These are phyloP conservation scores for Diospyros kaki DNA, from an alignment of 148 eudicot species.

Conservation along the genomic window DNA sequence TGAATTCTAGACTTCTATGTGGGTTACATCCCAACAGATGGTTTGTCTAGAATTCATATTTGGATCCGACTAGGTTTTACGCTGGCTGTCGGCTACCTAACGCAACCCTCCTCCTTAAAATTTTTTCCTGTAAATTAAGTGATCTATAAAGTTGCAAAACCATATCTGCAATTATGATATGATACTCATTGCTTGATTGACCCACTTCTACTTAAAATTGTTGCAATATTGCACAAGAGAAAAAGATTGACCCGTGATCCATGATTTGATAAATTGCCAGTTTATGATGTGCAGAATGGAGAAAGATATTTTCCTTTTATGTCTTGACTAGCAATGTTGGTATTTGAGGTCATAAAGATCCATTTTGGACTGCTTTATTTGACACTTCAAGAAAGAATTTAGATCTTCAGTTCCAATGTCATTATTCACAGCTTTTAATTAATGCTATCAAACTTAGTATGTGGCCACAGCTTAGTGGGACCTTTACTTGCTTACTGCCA, in stretches of 20 bases:
- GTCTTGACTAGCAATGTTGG: not conserved
- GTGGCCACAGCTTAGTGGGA: not conserved
- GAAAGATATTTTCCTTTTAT: not conserved
- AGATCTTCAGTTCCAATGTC: not conserved
- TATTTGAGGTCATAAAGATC: not conserved
- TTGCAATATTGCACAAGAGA: not conserved
- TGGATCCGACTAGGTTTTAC: too few species aligned
- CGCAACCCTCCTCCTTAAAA: too few species aligned
- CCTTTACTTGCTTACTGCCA: not conserved
- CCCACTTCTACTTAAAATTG: not conserved
- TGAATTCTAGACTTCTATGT: too few species aligned
- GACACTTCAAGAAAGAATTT: not conserved
- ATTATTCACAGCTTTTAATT: not conserved
- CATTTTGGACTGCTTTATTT: not conserved
- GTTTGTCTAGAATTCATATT: too few species aligned
- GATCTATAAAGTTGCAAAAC: not conserved
- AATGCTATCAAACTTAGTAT: not conserved
- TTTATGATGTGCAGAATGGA: not conserved
- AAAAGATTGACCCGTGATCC: not conserved
- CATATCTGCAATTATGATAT: not conserved
- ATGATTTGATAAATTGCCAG: not conserved
- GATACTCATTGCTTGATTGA: not conserved
- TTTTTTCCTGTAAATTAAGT: not conserved
- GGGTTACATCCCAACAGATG: too few species aligned
- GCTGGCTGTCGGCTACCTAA: too few species aligned